Conservation (phyloP, 140 eudicot genomes). For the Cichorium intybus region DNA sequence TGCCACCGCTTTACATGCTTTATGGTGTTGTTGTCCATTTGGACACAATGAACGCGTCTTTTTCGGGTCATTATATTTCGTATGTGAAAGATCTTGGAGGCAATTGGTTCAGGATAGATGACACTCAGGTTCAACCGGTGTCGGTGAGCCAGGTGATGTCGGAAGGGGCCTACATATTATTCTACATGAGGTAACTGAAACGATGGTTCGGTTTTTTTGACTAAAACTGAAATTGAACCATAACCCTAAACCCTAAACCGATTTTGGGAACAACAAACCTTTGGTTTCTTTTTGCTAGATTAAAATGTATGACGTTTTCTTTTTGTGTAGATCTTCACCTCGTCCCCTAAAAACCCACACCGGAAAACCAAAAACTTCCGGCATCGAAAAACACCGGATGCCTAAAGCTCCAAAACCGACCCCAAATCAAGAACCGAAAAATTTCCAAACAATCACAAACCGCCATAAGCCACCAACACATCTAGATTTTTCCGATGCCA, state of each 20-base stretch:
- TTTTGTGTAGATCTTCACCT: conserved; percentile 61
- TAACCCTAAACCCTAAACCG: too few species aligned
- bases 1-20: conserved; percentile 90
- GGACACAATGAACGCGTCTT: conserved; percentile 83
- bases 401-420: conserved; percentile 43
- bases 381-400: conserved; percentile 20
- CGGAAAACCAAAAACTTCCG: conserved; percentile 32
- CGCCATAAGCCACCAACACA: conserved; percentile 11
- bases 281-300: too few species aligned
- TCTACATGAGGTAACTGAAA: conserved; percentile 96
- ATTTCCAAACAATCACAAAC: conserved; percentile 21
- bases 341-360: conserved; percentile 45
- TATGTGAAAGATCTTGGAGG: conserved; percentile 87
- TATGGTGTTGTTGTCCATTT: conserved; percentile 86
- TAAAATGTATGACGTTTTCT: neutral
- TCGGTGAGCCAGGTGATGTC: conserved; percentile 78
- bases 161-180: conserved; percentile 91
- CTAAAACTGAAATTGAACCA: too few species aligned
- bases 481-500: conserved; percentile 57
- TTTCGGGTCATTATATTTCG: conserved; percentile 87
- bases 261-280: too few species aligned
- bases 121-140: conserved; percentile 75
- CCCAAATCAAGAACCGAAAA: conserved; percentile 27
- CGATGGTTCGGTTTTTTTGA: too few species aligned
- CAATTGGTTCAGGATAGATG: conserved; percentile 80